These are phyloP conservation scores for Acrocalymma vagum DNA, from an alignment of 2,329 filamentous ascomycete genomes.

Conservation along the genomic window DNA sequence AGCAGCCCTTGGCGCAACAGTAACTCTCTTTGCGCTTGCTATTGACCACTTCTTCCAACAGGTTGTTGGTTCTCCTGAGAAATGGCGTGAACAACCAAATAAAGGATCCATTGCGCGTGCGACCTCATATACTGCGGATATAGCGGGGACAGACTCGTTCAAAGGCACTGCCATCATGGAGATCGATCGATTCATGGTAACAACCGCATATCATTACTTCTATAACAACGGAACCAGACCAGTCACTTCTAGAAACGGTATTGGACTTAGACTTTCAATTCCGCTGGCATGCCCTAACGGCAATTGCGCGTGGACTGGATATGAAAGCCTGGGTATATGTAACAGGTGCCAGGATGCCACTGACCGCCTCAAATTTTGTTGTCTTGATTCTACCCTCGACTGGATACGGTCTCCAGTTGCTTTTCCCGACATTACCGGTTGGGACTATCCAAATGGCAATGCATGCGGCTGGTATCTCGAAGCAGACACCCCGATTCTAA, in stretches of 20 bases:
- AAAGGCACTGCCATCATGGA: background rate
- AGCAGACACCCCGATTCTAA: slow-evolving; percentile 9
- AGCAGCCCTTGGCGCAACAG: slow-evolving; percentile 19
- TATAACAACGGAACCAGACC: slow-evolving; percentile 10
- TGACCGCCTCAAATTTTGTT: slow-evolving; percentile 8
- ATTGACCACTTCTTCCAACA: slow-evolving; percentile 30
- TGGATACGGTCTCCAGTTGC: slow-evolving; percentile 4
- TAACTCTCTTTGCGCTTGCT: slow-evolving; percentile 23
- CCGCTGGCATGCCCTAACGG: slow-evolving; percentile 6
- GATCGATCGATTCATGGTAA: slow-evolving; percentile 2
- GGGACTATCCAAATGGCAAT: slow-evolving; percentile 14
- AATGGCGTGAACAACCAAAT: slow-evolving; percentile 3
- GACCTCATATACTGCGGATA: slow-evolving; percentile 2
- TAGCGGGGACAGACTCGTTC: background rate
- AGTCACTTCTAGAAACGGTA: slow-evolving; percentile 1
- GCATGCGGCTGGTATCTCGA: slow-evolving; percentile 14
- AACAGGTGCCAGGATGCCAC: slow-evolving; percentile 5
- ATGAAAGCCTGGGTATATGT: slow-evolving; percentile 5
- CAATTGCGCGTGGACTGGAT: slow-evolving; percentile 4
- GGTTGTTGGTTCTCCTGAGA: slow-evolving; percentile 17
- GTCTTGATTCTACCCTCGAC: slow-evolving; percentile 6
- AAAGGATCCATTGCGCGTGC: slow-evolving; percentile 5
- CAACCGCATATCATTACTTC: slow-evolving; percentile 5
- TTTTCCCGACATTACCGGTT: background rate
- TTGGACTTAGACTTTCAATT: background rate